A percentile compares a stretch with the other conserved stretches of the same genome.
phyloP scores from a whole-genome alignment of 768 basidiomycete genomes.

The Agrocybe praecox region DNA sequence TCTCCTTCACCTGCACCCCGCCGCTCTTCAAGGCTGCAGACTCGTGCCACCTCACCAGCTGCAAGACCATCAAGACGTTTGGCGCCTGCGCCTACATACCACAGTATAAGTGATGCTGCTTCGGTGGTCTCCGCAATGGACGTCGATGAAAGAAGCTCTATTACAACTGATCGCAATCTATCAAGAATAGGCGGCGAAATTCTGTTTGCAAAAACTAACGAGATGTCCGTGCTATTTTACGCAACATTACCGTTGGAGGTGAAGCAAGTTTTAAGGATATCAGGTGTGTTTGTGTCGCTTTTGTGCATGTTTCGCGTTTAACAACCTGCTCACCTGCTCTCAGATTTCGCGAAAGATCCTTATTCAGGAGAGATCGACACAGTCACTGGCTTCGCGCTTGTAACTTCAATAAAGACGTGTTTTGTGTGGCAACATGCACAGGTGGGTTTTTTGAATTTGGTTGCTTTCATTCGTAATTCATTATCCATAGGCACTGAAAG shows the following conservation, averaged over 20 bases:
- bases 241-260: slow-evolving; percentile 74
- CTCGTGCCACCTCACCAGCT: slow-evolving; percentile 22
- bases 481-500: slow-evolving; percentile 54
- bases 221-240: slow-evolving; percentile 68
- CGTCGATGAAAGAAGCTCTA: slow-evolving; percentile 55
- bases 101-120: slow-evolving; percentile 35
- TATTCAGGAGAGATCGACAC: slow-evolving; percentile 76
- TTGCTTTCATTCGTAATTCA: neutral
- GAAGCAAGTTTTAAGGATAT: slow-evolving; percentile 67
- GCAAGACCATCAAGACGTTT: slow-evolving; percentile 37
- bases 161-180: slow-evolving; percentile 35
- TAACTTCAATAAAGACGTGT: slow-evolving; percentile 71
- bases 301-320: slow-evolving; percentile 9
- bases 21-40: slow-evolving; percentile 42
- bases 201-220: slow-evolving; percentile 73
- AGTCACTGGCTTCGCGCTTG: slow-evolving; percentile 71
- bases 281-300: slow-evolving; percentile 47
- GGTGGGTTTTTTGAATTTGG: slow-evolving; percentile 30
- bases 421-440: slow-evolving; percentile 86
- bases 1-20: slow-evolving; percentile 62
- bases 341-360: slow-evolving; percentile 70
- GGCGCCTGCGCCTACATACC: slow-evolving; percentile 37
- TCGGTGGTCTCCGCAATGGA: slow-evolving; percentile 65
- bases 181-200: slow-evolving; percentile 40
- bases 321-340: neutral